phyloP scores from a whole-genome alignment of 73 alveolate species.

The Blepharisma japonicum region DNA sequence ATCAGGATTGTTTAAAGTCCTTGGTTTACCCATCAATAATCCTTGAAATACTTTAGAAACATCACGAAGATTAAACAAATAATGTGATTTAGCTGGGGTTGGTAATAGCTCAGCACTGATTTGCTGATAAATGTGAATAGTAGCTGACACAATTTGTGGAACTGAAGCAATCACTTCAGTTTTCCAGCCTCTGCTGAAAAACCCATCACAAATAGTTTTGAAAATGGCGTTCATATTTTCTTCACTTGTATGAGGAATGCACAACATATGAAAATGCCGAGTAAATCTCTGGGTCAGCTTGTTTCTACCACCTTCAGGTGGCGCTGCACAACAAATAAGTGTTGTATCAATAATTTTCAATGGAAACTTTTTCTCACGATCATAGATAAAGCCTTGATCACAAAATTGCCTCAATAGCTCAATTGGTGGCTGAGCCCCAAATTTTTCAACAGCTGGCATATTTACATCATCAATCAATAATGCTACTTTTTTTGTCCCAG shows the following conservation, averaged over 20 bases:
- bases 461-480: slow-evolving; percentile 96
- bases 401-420: slow-evolving; percentile 99
- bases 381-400: slow-evolving; percentile 98
- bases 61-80: slow-evolving; percentile 96
- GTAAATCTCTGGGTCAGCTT: slow-evolving; percentile 96
- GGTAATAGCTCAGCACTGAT: slow-evolving; percentile 90
- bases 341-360: slow-evolving; percentile 95
- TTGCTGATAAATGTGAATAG: slow-evolving; percentile 79
- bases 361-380: slow-evolving; percentile 94
- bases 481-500: slow-evolving; percentile 29
- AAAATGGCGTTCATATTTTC: slow-evolving; percentile 86
- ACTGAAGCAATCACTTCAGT: slow-evolving; percentile 72
- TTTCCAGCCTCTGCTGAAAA: slow-evolving; percentile 77
- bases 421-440: slow-evolving; percentile 99
- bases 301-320: slow-evolving; percentile 96
- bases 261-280: slow-evolving; percentile 92
- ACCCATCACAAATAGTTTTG: slow-evolving; percentile 88
- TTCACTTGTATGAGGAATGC: slow-evolving; percentile 77
- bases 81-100: slow-evolving; percentile 97
- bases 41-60: slow-evolving; percentile 90
- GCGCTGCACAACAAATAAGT: slow-evolving; percentile 94
- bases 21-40: slow-evolving; percentile 52
- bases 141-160: slow-evolving; percentile 70
- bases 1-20: slow-evolving; percentile 42
- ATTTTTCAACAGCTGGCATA: slow-evolving; percentile 98